Conservation (phyloP, 78 protist species). For the Monosiga brevicollis region DNA sequence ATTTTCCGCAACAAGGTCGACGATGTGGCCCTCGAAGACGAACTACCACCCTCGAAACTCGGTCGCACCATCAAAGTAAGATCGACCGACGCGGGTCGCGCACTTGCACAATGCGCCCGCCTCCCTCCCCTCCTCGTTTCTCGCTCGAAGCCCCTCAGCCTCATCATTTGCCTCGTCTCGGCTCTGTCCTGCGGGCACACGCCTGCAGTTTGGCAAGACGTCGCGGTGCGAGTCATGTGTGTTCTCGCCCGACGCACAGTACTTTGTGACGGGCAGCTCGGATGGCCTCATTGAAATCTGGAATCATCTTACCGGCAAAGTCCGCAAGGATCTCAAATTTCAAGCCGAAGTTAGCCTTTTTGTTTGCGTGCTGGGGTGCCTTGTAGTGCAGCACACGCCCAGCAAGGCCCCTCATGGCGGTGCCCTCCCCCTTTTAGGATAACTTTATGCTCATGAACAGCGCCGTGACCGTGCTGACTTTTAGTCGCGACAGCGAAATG, state of each 20-base stretch:
- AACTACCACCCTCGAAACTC: neutral
- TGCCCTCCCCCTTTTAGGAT: constrained; percentile 12
- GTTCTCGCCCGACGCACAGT: constrained; percentile 64
- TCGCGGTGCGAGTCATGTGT: constrained; percentile 33
- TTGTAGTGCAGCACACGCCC: neutral
- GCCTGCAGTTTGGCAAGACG: constrained; percentile 16
- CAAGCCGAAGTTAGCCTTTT: constrained; percentile 28
- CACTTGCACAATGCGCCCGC: too few species aligned
- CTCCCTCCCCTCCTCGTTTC: neutral
- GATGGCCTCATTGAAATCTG: constrained; percentile 64
- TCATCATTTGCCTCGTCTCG: neutral
- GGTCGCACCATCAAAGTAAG: neutral
- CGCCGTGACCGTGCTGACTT: constrained; percentile 49
- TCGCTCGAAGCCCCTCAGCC: neutral
- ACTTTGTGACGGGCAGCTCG: constrained; percentile 35
- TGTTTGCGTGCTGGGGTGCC: neutral
- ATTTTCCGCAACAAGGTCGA: too few species aligned
- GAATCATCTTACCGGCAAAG: constrained; percentile 49
- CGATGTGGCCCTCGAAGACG: neutral
- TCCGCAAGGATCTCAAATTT: constrained; percentile 43
- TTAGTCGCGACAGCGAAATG: constrained; percentile 61
- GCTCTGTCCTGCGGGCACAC: neutral
- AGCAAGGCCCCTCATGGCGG: neutral
- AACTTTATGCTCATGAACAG: constrained; percentile 67
- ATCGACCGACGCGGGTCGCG: too few species aligned